These are phyloP conservation scores for Colletotrichum australisinense DNA, from an alignment of 2,329 filamentous ascomycete genomes.

Conservation along the genomic window DNA sequence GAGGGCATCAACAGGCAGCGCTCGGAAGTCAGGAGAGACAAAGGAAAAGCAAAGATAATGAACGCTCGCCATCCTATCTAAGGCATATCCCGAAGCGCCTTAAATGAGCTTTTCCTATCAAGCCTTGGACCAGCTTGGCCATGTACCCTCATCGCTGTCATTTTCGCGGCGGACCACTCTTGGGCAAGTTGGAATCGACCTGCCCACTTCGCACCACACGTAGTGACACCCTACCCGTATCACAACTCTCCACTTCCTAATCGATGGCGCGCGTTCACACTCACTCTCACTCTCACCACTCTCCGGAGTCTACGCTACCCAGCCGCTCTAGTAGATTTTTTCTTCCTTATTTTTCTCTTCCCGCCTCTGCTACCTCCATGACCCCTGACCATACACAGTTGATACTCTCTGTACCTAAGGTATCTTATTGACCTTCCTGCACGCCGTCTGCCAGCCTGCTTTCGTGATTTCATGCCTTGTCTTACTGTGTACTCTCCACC, in stretches of 20 bases:
- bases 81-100: neutral
- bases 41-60: neutral
- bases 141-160: conserved; percentile 20
- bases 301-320: neutral
- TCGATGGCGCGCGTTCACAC: conserved; percentile 27
- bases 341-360: conserved; percentile 1
- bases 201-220: conserved; percentile 35
- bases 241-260: conserved; percentile 33
- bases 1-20: neutral
- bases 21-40: neutral
- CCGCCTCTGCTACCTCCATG: conserved; percentile 18
- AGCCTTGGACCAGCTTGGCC: conserved; percentile 3
- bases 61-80: neutral
- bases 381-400: conserved; percentile 1
- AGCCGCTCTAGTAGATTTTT: neutral
- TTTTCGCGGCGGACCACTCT: conserved; percentile 13
- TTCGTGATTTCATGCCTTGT: conserved; percentile 35
- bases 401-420: neutral
- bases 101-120: conserved; percentile 7
- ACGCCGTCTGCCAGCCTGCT: conserved; percentile 37
- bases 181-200: neutral
- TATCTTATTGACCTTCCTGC: conserved; percentile 11
- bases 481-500: conserved; percentile 25
- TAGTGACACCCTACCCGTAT: conserved; percentile 35
- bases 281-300: conserved; percentile 31